Base-by-base conservation (phyloP, 2,329 filamentous ascomycete species). In the Pseudocercospora macadamiae region DNA sequence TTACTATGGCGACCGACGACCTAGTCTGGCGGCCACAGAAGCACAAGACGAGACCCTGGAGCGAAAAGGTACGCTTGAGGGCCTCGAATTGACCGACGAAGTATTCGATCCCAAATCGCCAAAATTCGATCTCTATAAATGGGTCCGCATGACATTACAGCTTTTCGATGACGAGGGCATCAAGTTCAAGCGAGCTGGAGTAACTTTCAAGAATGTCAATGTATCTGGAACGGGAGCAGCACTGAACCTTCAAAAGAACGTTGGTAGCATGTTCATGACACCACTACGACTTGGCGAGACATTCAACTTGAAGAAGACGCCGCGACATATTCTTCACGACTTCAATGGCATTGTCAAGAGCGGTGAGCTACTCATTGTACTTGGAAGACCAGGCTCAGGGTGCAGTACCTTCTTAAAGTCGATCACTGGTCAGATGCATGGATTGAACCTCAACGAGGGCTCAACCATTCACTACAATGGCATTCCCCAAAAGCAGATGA, bases 191-290 rank as follows among this genome's bases (percentile, higher is more conserved):
- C 76, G 77, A 5, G 82, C 86, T 0, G 86, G 87, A 3, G 78
- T 90, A 5, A 81, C 83, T 0, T 90, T 86, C 75, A 84, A 84
- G 60, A 80, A 89, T 52, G 79, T 91, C 30, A 83, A 83, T 56
- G 86, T 91, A 0, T 86, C 80, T 4, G 89, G 89, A 0, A 86
- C 86, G 0, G 88, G 87, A 0, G 80, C 83, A 2, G 86, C 86
- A 0, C 70, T 91, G 21, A 86, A 90, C 63, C 76, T 90, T 1
- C 89, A 92, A 68, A 79, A 86, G 55, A 90, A 84, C 2, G 86
- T 91, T 2, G 80, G 77, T 2, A 86, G 85, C 1, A 73, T 85
- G 6, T 70, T 89, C 19, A 71, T 82, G 60, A 77, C 82, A 0
- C 88, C 86, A 0, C 74, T 89, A 19, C 79, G 84, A 1, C 69